Conservation (phyloP, 2,329 filamentous ascomycete species). For the Colletotrichum plurivorum region DNA sequence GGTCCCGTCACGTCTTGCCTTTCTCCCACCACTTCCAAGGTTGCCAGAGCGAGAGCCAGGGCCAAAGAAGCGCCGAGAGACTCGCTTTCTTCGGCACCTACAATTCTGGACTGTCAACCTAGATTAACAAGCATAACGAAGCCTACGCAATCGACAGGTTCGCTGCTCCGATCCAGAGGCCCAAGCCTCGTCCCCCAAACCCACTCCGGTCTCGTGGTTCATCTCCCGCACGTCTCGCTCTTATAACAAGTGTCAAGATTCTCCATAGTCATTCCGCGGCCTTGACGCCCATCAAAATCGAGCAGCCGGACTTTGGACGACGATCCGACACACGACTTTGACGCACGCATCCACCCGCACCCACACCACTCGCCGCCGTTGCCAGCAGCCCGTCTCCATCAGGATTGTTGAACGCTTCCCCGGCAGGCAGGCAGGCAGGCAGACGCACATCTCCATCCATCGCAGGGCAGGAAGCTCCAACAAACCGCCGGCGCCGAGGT, state of each 20-base stretch:
- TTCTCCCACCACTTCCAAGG: background rate
- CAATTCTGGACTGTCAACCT: background rate
- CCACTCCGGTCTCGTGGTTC: conserved; percentile 19
- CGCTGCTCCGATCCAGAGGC: conserved; percentile 9
- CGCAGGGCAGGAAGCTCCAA: background rate
- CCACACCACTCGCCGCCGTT: conserved; percentile 21
- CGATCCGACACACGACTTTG: conserved; percentile 30
- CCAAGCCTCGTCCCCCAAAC: too few relatives aligned
- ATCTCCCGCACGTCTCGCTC: conserved; percentile 26
- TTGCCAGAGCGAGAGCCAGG: background rate
- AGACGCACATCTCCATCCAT: conserved; percentile 1
- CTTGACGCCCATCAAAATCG: conserved; percentile 18
- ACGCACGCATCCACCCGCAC: conserved; percentile 21
- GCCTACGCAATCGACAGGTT: conserved; percentile 28
- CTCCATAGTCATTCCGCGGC: conserved; percentile 8
- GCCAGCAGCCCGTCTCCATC: conserved; percentile 10
- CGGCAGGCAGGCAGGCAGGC: conserved; percentile 13
- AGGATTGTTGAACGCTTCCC: background rate
- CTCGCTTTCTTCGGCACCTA: conserved; percentile 22
- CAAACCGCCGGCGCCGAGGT: conserved; percentile 1
- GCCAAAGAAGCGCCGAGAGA: conserved; percentile 22
- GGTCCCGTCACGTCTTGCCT: conserved; percentile 1
- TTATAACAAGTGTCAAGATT: conserved; percentile 31
- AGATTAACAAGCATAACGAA: conserved; percentile 36
- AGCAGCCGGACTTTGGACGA: conserved; percentile 32